Base-by-base conservation (phyloP, 2,329 filamentous ascomycete genomes). In the Emmonsia crescens region DNA sequence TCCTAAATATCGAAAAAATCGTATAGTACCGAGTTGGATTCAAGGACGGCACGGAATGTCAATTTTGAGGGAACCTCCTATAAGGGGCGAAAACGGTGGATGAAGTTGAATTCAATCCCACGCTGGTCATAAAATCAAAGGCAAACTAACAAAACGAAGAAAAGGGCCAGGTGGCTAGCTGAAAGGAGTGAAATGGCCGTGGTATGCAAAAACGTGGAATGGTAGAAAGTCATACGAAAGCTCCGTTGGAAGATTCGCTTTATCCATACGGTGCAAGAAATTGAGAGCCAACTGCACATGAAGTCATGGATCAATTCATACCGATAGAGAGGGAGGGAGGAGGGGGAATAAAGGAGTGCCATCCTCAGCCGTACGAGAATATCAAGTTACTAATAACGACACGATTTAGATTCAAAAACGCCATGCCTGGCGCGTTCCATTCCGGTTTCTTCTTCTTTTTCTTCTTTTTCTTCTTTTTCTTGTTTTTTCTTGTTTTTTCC, bases 101-200 rank as follows among this genome's bases (percentile, higher is more conserved):
- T 55, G 52, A 55, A 40, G 52, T 55, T 40, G 52, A 55, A 55
- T 55, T 55, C 52, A 55, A 38, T 24, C 29, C 49, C 49, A 21
- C 21, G 9, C 2, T 38, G 9, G 1, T 55, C n/a, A 14, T 36
- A 38, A 36, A 54, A 40, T 38, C 5, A 38, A 40, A 27, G 24
- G 2, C 10, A 55, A 55, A 27, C n/a, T 12, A 40, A 38, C 19
- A 19, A 55, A 24, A 14, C 0, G 19, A 52, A 52, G 6, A 19
- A 21, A 52, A 36, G 29, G 2, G 27, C 14, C 27, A 2, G 2
- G 16, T 52, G 49, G 49, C 49, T 9, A n/a, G 9, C 19, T 52
- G 14, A 33, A 52, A 10, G 16, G 27, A 19, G 29, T 5, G n/a
- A 38, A 21, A 38, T 14, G 49, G 33, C 21, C 21, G 3, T 14